Evolutionary conservation across 2,329 filamentous ascomycete species (phyloP).

Genomic region (Kalaharituber pfeilii): DNA sequence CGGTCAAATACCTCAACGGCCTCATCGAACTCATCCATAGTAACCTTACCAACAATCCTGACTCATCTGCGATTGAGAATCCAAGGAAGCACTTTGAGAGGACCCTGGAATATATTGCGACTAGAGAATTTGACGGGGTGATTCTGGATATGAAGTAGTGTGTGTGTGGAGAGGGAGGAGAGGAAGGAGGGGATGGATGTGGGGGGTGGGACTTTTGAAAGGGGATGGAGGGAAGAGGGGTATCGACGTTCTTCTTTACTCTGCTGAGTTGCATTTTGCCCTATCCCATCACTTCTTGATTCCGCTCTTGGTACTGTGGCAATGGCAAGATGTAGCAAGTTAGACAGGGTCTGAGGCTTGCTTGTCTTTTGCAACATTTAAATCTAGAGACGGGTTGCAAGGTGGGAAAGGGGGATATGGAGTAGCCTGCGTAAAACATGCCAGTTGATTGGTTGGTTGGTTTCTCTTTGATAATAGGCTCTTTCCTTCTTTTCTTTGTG

Average conservation of each 20-base stretch:
- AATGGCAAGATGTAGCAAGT: no score
- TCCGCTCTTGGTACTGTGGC: no score
- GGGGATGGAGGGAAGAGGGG: no score
- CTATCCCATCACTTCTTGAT: no score
- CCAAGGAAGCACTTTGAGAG: conserved; percentile 88
- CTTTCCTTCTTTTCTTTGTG: background rate
- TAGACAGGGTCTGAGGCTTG: no score
- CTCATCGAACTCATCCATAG: conserved; percentile 97
- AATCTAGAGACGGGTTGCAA: no score
- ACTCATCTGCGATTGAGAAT: conserved; percentile 66
- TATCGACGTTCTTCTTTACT: no score
- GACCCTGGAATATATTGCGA: conserved; percentile 82
- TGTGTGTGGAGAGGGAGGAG: background rate
- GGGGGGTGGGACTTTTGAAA: background rate
- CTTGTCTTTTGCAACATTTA: no score
- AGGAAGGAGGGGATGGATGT: background rate
- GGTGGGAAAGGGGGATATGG: no score
- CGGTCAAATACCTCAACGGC: conserved; percentile 93
- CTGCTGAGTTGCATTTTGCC: no score
- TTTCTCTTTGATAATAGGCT: background rate
- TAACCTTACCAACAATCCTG: conserved; percentile 72
- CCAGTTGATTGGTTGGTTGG: no score
- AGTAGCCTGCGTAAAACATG: no score
- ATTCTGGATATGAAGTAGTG: conserved; percentile 39
- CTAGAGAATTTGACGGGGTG: conserved; percentile 83